Base-by-base conservation (phyloP, 2,329 filamentous ascomycete species). In the Ophiostoma pallidulum region DNA sequence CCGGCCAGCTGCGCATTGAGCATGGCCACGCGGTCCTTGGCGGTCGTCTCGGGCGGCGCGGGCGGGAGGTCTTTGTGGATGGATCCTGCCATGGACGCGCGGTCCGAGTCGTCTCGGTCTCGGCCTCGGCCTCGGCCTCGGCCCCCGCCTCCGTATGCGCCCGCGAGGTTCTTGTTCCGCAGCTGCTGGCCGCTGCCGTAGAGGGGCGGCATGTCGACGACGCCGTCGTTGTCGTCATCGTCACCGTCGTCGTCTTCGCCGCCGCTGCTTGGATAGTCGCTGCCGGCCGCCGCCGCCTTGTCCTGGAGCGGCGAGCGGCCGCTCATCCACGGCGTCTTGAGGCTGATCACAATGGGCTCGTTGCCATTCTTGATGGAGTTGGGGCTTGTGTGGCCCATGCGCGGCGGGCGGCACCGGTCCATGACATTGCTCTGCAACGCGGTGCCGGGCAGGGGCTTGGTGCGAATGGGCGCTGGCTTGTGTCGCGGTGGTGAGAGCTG, bases 1-100 rank as follows among this genome's bases (percentile, higher is more conserved):
- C 76, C 73, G 36, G 80, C 72, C 26, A 86, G 75, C 57, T 78
- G 75, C 4, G 80, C 77, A 57, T 84, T 77, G 20, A 92, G 71
- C 51, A 75, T 71, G 9, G 78, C 73, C 14, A 91, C 77, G 24
- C 82, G 81, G 59, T 83, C 80, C 31, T 75, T 70, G 2, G 77
- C 68, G 8, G 61, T 57, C 18, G 72, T 61, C 60, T 86, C 80
- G 4, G 77, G 74, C 1, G 82, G 81, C 9, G 77, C 71, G 20
- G 71, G 72, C 28, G 80, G 78, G 0, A 85, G 72, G 7, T 71
- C 71, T 61, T 86, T 86, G 54, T 73, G 68, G 22, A 64, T 54
- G 39, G 59, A 61, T 3, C 59, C 57, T 35, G 59, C 57, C 5
- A 64, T 66, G 9, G 69, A 71, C 41, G 18, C 60, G 32, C 39